Base-by-base conservation (phyloP, 2,329 filamentous ascomycete genomes). In the Verticillium isaacii region DNA sequence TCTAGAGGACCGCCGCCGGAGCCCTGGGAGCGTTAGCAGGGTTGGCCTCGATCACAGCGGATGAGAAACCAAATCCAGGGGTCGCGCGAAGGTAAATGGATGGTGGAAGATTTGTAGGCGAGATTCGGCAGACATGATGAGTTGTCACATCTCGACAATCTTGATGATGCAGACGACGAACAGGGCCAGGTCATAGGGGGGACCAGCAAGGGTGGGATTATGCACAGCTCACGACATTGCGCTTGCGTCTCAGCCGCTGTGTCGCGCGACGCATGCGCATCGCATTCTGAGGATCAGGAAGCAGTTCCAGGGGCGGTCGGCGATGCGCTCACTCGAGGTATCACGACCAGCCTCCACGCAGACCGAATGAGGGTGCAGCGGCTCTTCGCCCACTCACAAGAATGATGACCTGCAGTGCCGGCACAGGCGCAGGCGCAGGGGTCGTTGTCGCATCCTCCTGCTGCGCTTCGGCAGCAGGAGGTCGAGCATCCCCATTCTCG, bases 1-100 rank as follows among this genome's bases (percentile, higher is more conserved):
- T 99, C 95, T 69, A 86, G 85, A 36, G 95, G 95, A 59, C 95
- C 95, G 62, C 95, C 95, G 58, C 92, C 92, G 56, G 92, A 87
- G 66, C 95, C 95, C 93, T 96, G 71, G 66, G 62, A 59, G 61
- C 14, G 55, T 62, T 50, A 36, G 59, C 32, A 60, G 14, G 32
- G 55, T 12, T 29, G 8, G 23, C 6, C 12, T 39, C 29, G 58
- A 29, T 57, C 37, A 36, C 32, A 55, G 17, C 32, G 61, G 57
- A 23, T n/a, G 36, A 7, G 36, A 36, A 50, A 19, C n/a, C n/a
- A 50, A 23, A n/a, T n/a, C 15, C 15, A 7, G 39, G 15, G 15
- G 12, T 50, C n/a, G 17, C n/a, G 17, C 15, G 39, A 45, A 39
- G 11, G 29, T 6, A 29, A 5, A 5, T 5, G 29, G 29, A 6